Base-by-base conservation (phyloP, 148 eudicot genomes). In the Spergularia marina region DNA sequence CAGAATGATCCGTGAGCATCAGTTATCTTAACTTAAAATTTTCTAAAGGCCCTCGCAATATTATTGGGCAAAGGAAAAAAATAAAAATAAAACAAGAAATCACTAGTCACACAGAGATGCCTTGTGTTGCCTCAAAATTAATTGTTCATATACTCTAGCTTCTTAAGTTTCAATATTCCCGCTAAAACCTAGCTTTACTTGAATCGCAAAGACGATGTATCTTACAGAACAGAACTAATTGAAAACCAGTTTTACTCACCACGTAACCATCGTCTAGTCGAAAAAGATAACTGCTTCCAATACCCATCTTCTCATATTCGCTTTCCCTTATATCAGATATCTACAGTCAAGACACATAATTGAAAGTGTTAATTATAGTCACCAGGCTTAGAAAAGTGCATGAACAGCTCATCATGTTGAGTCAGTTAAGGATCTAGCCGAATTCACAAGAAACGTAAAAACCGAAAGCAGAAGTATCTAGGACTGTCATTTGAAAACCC, bases 231-330 rank as follows among this genome's bases (percentile, higher is more conserved):
- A 30, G 2, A 74, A 62, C 13, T 53, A 15, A 13, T 58, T 5
- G 49, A 74, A 51, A 73, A 57, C 53, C 36, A 39, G 8, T 68
- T 23, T 7, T 18, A 76, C 96, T 81, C 79, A 95, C 99, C 91
- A 95, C 99, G 84, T 95, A 91, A 73, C 97, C 99, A 77, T 95
- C 99, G 81, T 95, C 99, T 82, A 95, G 79, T 87, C 99, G 87
- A 72, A 95, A 95, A 74, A 95, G 96, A 78, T 95, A 95, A 82
- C 99, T 95, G 89, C 99, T 95, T 54, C 99, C 99, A 79, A 95
- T 95, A 71, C 99, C 99, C 88, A 89, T 95, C 82, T 92, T 95
- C 86, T 95, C 99, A 79, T 95, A 95, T 65, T 89, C 83, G 34
- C 73, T 80, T 76, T 95, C 99, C 62, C 99, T 90, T 84, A 95